Conservation (phyloP, 2,329 filamentous ascomycete species). For the Aspergillus fijiensis region DNA sequence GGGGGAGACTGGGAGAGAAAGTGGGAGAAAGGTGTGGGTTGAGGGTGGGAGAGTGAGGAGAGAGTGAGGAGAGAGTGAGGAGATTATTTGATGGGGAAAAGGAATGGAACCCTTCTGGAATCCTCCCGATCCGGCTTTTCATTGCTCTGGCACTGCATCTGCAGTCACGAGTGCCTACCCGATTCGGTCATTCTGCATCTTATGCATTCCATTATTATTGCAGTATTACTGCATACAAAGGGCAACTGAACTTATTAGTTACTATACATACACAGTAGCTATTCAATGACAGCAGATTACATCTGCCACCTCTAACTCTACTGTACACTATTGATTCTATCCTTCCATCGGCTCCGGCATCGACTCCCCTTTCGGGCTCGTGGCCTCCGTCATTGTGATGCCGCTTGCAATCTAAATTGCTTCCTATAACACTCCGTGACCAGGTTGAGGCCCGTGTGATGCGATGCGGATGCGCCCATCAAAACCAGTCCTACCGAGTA, state of each 20-base stretch:
- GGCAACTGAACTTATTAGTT: too few relatives aligned
- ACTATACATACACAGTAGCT: too few relatives aligned
- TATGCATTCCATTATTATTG: too few relatives aligned
- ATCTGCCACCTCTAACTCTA: too few relatives aligned
- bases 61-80: neutral
- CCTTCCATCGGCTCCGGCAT: neutral
- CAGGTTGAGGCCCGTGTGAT: too few relatives aligned
- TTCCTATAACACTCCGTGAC: too few relatives aligned
- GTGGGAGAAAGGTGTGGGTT: neutral
- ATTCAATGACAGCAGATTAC: too few relatives aligned
- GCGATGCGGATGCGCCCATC: too few relatives aligned
- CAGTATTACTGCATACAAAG: too few relatives aligned
- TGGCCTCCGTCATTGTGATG: neutral
- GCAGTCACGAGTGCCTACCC: neutral
- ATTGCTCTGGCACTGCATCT: too few relatives aligned
- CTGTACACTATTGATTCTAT: too few relatives aligned
- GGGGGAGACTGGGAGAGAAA: slow-evolving; percentile 13
- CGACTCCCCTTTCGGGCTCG: neutral
- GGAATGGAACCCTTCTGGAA: neutral
- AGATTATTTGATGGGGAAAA: neutral
- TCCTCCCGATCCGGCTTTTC: neutral
- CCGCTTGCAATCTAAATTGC: neutral
- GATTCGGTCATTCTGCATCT: neutral
- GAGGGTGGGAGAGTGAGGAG: neutral
- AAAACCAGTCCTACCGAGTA: too few relatives aligned